These are phyloP conservation scores for Hippophae rhamnoides DNA, from an alignment of 306 rosid genomes.

Conservation along the genomic window DNA sequence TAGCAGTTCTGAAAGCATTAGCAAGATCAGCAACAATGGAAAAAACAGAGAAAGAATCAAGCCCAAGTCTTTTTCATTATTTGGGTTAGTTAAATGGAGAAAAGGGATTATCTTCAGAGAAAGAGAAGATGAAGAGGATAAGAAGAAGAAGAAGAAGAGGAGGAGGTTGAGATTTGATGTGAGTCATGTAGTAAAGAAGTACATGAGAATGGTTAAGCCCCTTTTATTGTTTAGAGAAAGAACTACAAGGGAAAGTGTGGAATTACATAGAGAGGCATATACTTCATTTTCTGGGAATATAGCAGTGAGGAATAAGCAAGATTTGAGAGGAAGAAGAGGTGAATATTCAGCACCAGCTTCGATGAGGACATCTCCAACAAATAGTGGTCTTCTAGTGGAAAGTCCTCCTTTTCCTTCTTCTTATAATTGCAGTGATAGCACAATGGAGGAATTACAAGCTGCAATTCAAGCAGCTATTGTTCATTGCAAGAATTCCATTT, in stretches of 20 bases:
- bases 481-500: slow-evolving; percentile 86
- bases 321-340: slow-evolving; percentile 55
- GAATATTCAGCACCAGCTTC: slow-evolving; percentile 91
- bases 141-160: slow-evolving; percentile 26
- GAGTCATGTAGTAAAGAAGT: slow-evolving; percentile 51
- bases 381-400: slow-evolving; percentile 62
- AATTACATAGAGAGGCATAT: slow-evolving; percentile 30
- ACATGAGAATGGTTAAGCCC: slow-evolving; percentile 49
- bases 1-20: slow-evolving; percentile 2
- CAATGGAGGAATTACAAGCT: slow-evolving; percentile 95
- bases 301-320: slow-evolving; percentile 32
- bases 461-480: slow-evolving; percentile 99
- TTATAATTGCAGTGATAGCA: slow-evolving; percentile 40
- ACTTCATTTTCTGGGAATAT: slow-evolving; percentile 67
- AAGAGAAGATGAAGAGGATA: slow-evolving; percentile 21
- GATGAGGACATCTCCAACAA: slow-evolving; percentile 81
- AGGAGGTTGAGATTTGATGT: slow-evolving; percentile 34
- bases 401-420: slow-evolving; percentile 39
- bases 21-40: background rate
- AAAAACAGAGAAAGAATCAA: slow-evolving; percentile 25
- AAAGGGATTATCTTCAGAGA: slow-evolving; percentile 35
- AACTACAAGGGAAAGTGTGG: slow-evolving; percentile 30
- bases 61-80: slow-evolving; percentile 55
- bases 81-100: slow-evolving; percentile 40
- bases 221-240: slow-evolving; percentile 34